Conservation (phyloP, 441 rosid species). For the Gossypium davidsonii region DNA sequence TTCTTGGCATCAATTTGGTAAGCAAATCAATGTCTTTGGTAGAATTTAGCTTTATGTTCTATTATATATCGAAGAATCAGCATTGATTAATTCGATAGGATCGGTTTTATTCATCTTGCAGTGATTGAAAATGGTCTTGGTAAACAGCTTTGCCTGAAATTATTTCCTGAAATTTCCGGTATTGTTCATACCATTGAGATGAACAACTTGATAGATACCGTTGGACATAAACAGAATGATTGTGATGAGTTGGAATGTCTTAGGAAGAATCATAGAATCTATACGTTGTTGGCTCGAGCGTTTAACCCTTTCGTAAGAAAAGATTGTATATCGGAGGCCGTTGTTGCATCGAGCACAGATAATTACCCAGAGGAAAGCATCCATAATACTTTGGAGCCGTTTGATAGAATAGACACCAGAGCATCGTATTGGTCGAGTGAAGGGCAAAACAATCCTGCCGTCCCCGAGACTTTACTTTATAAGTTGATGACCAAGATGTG, state of each 20-base stretch:
- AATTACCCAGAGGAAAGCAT: conserved; percentile 30
- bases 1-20: conserved; percentile 43
- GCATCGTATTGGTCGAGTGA: conserved; percentile 38
- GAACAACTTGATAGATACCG: conserved; percentile 22
- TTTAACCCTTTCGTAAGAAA: conserved; percentile 15
- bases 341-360: conserved; percentile 35
- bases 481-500: conserved; percentile 28
- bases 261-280: conserved; percentile 23
- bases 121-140: conserved; percentile 26
- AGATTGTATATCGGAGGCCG: conserved; percentile 27
- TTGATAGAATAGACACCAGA: conserved; percentile 18
- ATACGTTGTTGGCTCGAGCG: conserved; percentile 31
- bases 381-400: conserved; percentile 31
- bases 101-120: conserved; percentile 9
- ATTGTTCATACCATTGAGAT: conserved; percentile 13
- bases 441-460: conserved; percentile 23
- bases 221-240: conserved; percentile 3
- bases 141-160: conserved; percentile 30
- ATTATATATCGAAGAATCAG: no score
- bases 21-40: background rate
- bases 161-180: conserved; percentile 20
- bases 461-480: conserved; percentile 28
- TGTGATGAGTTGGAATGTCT: conserved; percentile 20
- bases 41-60: no score
- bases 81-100: no score